Evolutionary conservation across 73 alveolate genomes (phyloP), one percentile per base, ranked within the genome.

Genomic region (Strombidium stylifer): DNA sequence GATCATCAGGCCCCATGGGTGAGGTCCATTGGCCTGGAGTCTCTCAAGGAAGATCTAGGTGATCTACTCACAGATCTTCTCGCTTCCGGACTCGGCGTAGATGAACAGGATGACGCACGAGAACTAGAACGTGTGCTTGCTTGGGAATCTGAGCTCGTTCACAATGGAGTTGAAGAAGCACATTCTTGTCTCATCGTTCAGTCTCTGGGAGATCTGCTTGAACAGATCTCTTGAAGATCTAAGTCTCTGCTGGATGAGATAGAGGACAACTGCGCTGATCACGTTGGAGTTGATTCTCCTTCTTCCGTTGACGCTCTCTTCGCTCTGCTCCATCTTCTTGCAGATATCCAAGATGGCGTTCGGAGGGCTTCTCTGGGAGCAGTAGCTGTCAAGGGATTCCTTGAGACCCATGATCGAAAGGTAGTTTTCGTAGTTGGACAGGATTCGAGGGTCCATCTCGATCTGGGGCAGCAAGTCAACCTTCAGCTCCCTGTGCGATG

Each of bases 1-100:
- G 61, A 93, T 84, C 59, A 85, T 68, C 28, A 95, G 40, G 15
- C 99, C 99, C 98, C 98, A 95, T 18, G 99, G 99, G 49, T 81
- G 89, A 1, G 98, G 98, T 64, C 92, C 80, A 36, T 82, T 82
- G 12, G 82, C 87, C 21, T 76, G 66, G 66, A 86, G 66, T 68
- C 99, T 87, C 81, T 95, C 98, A 52, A 91, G 61, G 24, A 90
- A 72, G 18, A 87, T 93, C 31, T 93, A 74, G 4, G 90, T 69
- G 39, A 87, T 83, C 56, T 87, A 87, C 65, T 85, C 96, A 71
- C 87, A 84, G 6, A 81, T 77, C 44, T 46, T 44, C 30, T 61
- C 92, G 20, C 77, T 69, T 28, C 58, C 70, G 52, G 80, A 65
- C 8, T 87, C 88, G 25, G 58, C 56, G 80, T 86, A 90, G 6